A percentile compares a stretch with the other conserved stretches of the same genome.
phyloP scores from a whole-genome alignment of 768 basidiomycete genomes.

The Hericium alpestre region DNA sequence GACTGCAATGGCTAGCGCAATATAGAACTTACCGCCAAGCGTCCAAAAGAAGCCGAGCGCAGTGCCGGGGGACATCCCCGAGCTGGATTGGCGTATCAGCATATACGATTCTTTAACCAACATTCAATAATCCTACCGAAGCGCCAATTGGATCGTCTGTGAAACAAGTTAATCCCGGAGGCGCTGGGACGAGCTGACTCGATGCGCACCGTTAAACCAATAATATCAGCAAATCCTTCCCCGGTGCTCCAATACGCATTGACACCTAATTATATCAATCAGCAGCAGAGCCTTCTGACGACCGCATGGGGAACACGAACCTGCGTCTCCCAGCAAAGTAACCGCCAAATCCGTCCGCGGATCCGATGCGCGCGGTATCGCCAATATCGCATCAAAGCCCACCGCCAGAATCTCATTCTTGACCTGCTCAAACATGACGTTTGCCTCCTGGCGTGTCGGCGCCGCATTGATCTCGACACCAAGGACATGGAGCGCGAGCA shows the following conservation, averaged over 20 bases:
- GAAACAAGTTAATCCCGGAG: neutral
- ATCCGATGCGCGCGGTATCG: conserved; percentile 53
- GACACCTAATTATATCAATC: conserved; percentile 29
- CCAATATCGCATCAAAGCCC: conserved; percentile 58
- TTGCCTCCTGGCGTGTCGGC: conserved; percentile 44
- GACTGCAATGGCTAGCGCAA: neutral
- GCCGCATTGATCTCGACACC: conserved; percentile 49
- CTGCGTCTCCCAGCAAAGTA: conserved; percentile 57
- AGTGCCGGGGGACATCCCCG: conserved; percentile 60
- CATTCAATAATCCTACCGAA: conserved; percentile 31
- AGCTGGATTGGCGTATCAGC: conserved; percentile 24
- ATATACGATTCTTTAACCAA: neutral
- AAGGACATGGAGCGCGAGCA: conserved; percentile 47
- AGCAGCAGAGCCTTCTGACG: neutral
- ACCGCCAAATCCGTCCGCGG: conserved; percentile 51
- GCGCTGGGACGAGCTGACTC: neutral
- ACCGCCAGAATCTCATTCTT: conserved; percentile 61
- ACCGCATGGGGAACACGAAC: conserved; percentile 20
- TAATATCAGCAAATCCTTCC: conserved; percentile 46
- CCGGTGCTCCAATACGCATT: conserved; percentile 63
- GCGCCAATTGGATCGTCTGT: conserved; percentile 54
- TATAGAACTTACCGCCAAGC: conserved; percentile 37
- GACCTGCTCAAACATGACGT: conserved; percentile 58
- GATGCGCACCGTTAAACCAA: conserved; percentile 51
- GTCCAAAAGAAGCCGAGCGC: conserved; percentile 68